Base-by-base conservation (phyloP, 352 stramenopile species). In the Pythium scleroteichum region DNA sequence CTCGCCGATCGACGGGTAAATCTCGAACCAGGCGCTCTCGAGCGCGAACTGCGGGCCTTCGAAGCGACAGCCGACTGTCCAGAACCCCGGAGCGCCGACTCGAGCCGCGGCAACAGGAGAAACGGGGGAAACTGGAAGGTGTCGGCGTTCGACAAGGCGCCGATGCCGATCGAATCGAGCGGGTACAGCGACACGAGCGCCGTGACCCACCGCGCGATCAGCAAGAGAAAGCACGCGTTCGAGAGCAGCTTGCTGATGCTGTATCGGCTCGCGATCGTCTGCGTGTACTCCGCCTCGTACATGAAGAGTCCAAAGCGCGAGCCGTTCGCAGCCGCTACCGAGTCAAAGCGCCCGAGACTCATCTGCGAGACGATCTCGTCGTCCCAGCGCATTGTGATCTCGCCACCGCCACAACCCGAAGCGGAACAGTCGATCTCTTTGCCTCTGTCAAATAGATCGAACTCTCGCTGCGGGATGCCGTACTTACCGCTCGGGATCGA, bases 11-110 rank as follows among this genome's bases (percentile, higher is more conserved):
- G 53, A 54, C 19, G 68, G 59, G 41, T 76, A 78, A 9, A 77
- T 68, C 8, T 45, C 62, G 38, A 76, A 80, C 72, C 72, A 80
- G 1, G 69, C 26, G 20, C 70, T 64, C 4, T 57, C 22, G 8
- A 78, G 35, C 0, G 53, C 62, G 20, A 20, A 19, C 55, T 78
- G 59, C 4, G 72, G 53, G 3, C 69, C 69, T 38, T 77, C 62
- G 38, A 75, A 80, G 16, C 46, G 20, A 44, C 62, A 75, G 14
- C 68, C 72, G 14, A 70, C 51, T 4, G 69, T 41, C 26, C 59
- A 72, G 45, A 72, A 68, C 0, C 46, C 49, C 5, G 49, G 1
- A 72, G 33, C 24, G 56, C 64, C 17, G 48, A 55, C 29, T 69
- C 64, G 16, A 69, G 54, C 6, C 54, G 44, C 0, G 60, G 60